Evolutionary conservation across 495 filamentous ascomycete species (phyloP).

Genomic region (Penicillium desertorum): DNA sequence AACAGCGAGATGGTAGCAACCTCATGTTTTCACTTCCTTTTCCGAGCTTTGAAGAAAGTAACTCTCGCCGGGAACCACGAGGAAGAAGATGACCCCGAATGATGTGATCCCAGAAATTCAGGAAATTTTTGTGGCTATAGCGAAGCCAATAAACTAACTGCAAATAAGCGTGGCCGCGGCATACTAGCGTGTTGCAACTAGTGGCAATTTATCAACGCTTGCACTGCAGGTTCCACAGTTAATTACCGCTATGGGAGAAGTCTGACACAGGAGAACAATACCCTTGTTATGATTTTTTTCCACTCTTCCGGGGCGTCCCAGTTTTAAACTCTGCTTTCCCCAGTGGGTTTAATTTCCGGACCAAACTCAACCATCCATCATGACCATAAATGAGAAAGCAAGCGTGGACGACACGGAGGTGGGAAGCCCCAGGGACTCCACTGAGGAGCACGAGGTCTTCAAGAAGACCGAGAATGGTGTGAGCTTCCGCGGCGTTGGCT

Average conservation of each 20-base stretch:
- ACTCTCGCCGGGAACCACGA: neutral
- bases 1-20: neutral
- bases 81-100: neutral
- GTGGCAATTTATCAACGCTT: neutral
- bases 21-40: no score
- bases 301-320: neutral
- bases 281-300: neutral
- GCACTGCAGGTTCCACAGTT: neutral
- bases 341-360: neutral
- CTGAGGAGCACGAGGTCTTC: constrained; percentile 49
- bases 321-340: neutral
- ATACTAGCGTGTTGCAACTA: neutral
- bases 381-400: constrained; percentile 7
- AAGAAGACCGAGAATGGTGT: constrained; percentile 48
- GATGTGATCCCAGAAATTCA: neutral
- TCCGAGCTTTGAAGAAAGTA: neutral
- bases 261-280: neutral
- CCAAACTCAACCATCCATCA: neutral
- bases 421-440: constrained; percentile 11
- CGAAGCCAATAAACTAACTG: neutral
- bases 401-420: constrained; percentile 1
- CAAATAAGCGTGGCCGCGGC: neutral
- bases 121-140: neutral
- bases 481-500: constrained; percentile 54
- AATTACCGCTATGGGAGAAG: neutral